These are phyloP conservation scores for Dactylellina drechsleri DNA, from an alignment of 2,329 filamentous ascomycete genomes.

Conservation along the genomic window DNA sequence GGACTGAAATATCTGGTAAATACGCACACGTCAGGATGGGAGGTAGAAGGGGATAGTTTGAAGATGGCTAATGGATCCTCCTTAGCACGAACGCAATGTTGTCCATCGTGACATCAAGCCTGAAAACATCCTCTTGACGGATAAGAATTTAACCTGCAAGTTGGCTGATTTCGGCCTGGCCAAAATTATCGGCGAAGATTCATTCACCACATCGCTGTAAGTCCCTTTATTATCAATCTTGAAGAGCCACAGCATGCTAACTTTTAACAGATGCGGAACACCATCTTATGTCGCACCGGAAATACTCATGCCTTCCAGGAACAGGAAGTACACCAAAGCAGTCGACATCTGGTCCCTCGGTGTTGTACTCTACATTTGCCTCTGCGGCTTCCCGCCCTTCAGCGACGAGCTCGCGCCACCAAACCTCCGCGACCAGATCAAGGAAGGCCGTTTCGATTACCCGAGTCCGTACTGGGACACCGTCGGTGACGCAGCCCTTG, in stretches of 20 bases:
- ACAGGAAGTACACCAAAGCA: slow-evolving; percentile 90
- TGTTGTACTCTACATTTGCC: slow-evolving; percentile 96
- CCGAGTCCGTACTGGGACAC: slow-evolving; percentile 96
- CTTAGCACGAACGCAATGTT: slow-evolving; percentile 92
- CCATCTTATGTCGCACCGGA: slow-evolving; percentile 84
- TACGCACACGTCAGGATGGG: slow-evolving; percentile 59
- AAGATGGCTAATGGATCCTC: slow-evolving; percentile 40
- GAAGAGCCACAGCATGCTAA: no score
- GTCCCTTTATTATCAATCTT: slow-evolving; percentile 56
- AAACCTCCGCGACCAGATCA: slow-evolving; percentile 74
- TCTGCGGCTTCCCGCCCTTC: slow-evolving; percentile 96
- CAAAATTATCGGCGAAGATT: slow-evolving; percentile 98
- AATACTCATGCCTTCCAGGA: slow-evolving; percentile 82
- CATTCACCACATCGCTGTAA: slow-evolving; percentile 91
- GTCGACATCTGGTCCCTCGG: slow-evolving; percentile 97
- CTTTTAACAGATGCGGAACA: slow-evolving; percentile 36
- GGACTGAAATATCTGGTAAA: slow-evolving; percentile 93
- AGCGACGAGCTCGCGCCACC: slow-evolving; percentile 86
- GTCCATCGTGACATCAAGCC: slow-evolving; percentile 98
- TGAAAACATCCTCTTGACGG: slow-evolving; percentile 90
- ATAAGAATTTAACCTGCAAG: slow-evolving; percentile 87
- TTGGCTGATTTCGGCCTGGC: slow-evolving; percentile 95
- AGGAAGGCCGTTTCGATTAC: slow-evolving; percentile 87
- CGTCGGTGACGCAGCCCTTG: slow-evolving; percentile 84
- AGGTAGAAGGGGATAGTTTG: slow-evolving; percentile 11